Base-by-base conservation (phyloP, 2,329 filamentous ascomycete genomes). In the Xylariomycetidae sp. region DNA sequence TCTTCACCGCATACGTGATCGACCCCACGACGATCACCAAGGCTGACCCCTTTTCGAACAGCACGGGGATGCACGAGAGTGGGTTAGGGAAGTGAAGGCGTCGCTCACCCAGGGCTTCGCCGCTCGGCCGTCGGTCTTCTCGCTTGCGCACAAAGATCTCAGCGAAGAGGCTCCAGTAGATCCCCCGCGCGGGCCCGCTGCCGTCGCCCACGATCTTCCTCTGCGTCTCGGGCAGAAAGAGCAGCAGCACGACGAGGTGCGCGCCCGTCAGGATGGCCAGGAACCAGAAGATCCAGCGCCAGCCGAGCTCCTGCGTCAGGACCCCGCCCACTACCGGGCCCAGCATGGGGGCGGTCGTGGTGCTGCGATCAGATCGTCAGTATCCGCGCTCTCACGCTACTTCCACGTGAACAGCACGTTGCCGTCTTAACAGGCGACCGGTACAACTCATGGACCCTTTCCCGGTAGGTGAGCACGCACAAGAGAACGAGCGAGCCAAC, bases 261-360 rank as follows among this genome's bases (percentile, higher is more conserved):
- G 28, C 19, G 9, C 38, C 34, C n/a, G 28, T 25, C 5, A 40
- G 29, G 8, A 36, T 34, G 7, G 32, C 25, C 5, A 43, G 34
- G 18, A 43, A 40, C 38, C 35, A 40, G 33, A 42, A 37, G 10
- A 39, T 36, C 26, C 29, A 39, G n/a, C 29, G 16, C 39, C 37
- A 42, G 5, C 30, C 24, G 12, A 31, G 26, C 19, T 31, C 28
- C 10, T 40, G 22, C 10, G 35, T 29, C 15, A 40, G 13, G 4
- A 35, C 18, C 1, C 38, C 38, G 6, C 27, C 32, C 8, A 43
- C 14, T 4, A 43, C 38, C 7, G 40, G 40, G 2, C 38, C 38
- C 5, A 43, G 14, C 17, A 18, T 29, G 10, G 29, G 30, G 10
- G 29, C 35, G 4, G 25, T 29, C 4, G 23, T 32, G 3, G 35